Conservation (phyloP, 306 rosid genomes). For the Oxytropis ochrocephala region DNA sequence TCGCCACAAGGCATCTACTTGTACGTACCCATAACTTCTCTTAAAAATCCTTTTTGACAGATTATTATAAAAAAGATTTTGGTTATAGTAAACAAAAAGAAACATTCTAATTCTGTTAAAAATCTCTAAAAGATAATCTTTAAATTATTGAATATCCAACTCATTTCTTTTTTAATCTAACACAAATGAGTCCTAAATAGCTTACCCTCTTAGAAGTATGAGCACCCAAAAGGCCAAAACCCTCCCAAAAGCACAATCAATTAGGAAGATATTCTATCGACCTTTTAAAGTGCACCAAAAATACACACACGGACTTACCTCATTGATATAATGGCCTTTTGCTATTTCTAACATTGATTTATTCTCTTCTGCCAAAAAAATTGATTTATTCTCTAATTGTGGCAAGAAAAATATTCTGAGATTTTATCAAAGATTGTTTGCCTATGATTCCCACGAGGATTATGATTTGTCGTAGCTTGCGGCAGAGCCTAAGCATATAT, state of each 20-base stretch:
- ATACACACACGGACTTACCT: too few relatives aligned
- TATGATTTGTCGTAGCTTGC: conserved; percentile 15
- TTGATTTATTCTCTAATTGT: background rate
- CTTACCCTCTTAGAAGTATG: conserved; percentile 22
- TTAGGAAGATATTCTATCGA: conserved; percentile 16
- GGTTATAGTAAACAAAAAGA: too few relatives aligned
- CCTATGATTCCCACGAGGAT: conserved; percentile 28
- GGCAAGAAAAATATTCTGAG: conserved; percentile 21
- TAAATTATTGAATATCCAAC: too few relatives aligned
- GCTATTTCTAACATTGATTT: background rate
- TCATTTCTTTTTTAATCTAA: too few relatives aligned
- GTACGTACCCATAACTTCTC: too few relatives aligned
- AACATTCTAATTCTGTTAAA: too few relatives aligned
- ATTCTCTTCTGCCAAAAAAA: background rate
- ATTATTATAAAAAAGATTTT: too few relatives aligned
- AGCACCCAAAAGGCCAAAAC: too few relatives aligned
- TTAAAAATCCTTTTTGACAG: too few relatives aligned
- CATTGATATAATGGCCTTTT: background rate
- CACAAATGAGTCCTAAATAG: conserved; percentile 22
- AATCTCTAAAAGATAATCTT: too few relatives aligned
- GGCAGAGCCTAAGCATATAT: conserved; percentile 16
- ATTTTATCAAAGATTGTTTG: conserved; percentile 20
- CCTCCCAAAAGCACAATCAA: conserved; percentile 2
- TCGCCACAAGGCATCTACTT: too few relatives aligned
- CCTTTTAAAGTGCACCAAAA: background rate